These are phyloP conservation scores for Fragosphaeria purpurea DNA, from an alignment of 2,329 filamentous ascomycete genomes.

Conservation along the genomic window DNA sequence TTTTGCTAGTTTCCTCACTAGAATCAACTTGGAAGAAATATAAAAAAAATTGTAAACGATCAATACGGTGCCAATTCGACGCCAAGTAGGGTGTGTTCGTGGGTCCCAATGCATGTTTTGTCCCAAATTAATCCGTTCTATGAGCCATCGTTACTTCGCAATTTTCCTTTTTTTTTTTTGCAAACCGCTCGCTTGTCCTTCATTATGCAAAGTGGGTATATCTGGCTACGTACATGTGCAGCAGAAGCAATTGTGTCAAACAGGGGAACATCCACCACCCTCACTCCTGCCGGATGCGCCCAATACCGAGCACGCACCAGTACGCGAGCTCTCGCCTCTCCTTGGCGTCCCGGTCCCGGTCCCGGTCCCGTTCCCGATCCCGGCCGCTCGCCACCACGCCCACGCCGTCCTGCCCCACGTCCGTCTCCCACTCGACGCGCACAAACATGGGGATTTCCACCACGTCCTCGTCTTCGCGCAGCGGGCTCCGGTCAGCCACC, in stretches of 20 bases:
- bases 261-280: too few relatives aligned
- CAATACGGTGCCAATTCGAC: too few relatives aligned
- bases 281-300: constrained; percentile 55
- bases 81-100: too few relatives aligned
- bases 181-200: too few relatives aligned
- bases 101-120: too few relatives aligned
- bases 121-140: too few relatives aligned
- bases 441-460: constrained; percentile 94
- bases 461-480: constrained; percentile 51
- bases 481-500: constrained; percentile 31
- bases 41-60: constrained; percentile 7
- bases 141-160: too few relatives aligned
- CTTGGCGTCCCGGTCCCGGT: constrained; percentile 51
- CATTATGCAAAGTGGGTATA: constrained; percentile 28
- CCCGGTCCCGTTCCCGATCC: too few relatives aligned
- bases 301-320: constrained; percentile 88
- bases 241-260: too few relatives aligned
- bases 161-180: too few relatives aligned
- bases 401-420: constrained; percentile 52
- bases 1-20: not conserved
- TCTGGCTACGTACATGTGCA: too few relatives aligned
- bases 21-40: too few relatives aligned
- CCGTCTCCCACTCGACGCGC: constrained; percentile 78
- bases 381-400: constrained; percentile 40
- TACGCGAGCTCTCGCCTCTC: constrained; percentile 86